phyloP scores from a whole-genome alignment of 208 protist genomes.

The Crithidia mellificae region DNA sequence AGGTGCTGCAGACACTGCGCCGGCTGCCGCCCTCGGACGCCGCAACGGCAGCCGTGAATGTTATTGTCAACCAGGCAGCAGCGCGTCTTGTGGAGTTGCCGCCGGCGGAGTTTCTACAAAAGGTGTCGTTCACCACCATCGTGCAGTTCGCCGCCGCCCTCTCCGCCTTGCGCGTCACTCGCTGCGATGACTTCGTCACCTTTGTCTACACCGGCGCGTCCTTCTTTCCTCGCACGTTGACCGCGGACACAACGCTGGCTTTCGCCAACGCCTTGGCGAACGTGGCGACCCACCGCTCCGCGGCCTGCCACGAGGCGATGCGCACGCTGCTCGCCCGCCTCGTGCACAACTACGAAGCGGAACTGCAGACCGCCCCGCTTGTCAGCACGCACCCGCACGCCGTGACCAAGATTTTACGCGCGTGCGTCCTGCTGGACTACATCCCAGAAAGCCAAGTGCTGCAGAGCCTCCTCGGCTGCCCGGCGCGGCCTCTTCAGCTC shows the following conservation, averaged over 20 bases:
- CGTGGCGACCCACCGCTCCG: slow-evolving; percentile 25
- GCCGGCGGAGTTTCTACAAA: not conserved
- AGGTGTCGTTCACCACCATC: slow-evolving; percentile 44
- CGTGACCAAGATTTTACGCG: slow-evolving; percentile 61
- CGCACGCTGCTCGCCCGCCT: slow-evolving; percentile 16
- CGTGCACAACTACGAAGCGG: slow-evolving; percentile 16
- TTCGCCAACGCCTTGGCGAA: slow-evolving; percentile 53
- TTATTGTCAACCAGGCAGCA: slow-evolving; percentile 29
- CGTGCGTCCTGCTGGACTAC: slow-evolving; percentile 58
- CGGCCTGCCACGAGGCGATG: slow-evolving; percentile 24
- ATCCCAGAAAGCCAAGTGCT: slow-evolving; percentile 41
- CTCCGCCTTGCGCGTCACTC: slow-evolving; percentile 54
- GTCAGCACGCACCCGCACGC: slow-evolving; percentile 36
- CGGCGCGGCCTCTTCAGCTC: not conserved
- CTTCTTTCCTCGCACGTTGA: slow-evolving; percentile 25
- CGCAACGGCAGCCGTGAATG: slow-evolving; percentile 31
- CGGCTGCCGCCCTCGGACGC: slow-evolving; percentile 37
- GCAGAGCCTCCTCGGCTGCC: slow-evolving; percentile 32
- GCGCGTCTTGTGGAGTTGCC: slow-evolving; percentile 16
- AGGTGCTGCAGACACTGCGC: slow-evolving; percentile 54
- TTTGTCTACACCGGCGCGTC: slow-evolving; percentile 34
- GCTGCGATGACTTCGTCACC: slow-evolving; percentile 51
- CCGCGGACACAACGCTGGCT: slow-evolving; percentile 43
- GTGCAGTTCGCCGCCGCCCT: slow-evolving; percentile 57
- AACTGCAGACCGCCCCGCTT: slow-evolving; percentile 20